Evolutionary conservation across 73 alveolate genomes (phyloP).

Genomic region (Uronychia binucleata): DNA sequence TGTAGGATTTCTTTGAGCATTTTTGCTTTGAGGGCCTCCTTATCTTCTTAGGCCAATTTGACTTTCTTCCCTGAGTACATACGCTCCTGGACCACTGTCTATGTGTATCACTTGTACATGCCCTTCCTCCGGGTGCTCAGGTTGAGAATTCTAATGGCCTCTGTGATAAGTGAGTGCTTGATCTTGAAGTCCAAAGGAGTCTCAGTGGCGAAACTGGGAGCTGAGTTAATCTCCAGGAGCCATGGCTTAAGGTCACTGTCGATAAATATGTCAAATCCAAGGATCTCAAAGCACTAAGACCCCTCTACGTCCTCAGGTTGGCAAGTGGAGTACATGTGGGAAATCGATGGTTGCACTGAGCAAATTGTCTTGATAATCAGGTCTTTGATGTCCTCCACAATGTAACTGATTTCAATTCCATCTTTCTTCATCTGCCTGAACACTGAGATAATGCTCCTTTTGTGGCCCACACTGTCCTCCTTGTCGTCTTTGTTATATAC

Average conservation of each 20-base stretch:
- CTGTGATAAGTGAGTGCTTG: conserved; percentile 36
- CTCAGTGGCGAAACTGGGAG: conserved; percentile 60
- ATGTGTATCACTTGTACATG: no score
- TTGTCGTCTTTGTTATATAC: conserved; percentile 56
- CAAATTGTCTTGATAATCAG: conserved; percentile 70
- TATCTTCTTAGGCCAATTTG: no score
- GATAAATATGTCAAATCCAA: conserved; percentile 40
- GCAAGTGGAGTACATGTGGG: conserved; percentile 50
- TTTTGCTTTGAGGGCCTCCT: no score
- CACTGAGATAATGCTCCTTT: conserved; percentile 51
- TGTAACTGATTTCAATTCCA: conserved; percentile 36
- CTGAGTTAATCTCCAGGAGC: conserved; percentile 44
- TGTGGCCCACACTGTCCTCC: conserved; percentile 68
- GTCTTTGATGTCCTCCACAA: conserved; percentile 69
- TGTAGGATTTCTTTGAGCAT: no score
- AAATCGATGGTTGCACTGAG: conserved; percentile 54
- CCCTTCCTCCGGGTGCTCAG: conserved; percentile 11
- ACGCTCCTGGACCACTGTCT: no score
- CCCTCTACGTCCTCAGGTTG: conserved; percentile 56
- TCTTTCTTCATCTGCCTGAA: conserved; percentile 46
- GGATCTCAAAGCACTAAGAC: conserved; percentile 35
- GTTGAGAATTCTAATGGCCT: conserved; percentile 39
- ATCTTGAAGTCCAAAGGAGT: conserved; percentile 55
- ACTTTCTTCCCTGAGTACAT: no score
- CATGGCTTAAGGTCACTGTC: conserved; percentile 40